These are phyloP conservation scores for Sarocladium kiliense DNA, from an alignment of 2,329 filamentous ascomycete genomes.

Conservation along the genomic window DNA sequence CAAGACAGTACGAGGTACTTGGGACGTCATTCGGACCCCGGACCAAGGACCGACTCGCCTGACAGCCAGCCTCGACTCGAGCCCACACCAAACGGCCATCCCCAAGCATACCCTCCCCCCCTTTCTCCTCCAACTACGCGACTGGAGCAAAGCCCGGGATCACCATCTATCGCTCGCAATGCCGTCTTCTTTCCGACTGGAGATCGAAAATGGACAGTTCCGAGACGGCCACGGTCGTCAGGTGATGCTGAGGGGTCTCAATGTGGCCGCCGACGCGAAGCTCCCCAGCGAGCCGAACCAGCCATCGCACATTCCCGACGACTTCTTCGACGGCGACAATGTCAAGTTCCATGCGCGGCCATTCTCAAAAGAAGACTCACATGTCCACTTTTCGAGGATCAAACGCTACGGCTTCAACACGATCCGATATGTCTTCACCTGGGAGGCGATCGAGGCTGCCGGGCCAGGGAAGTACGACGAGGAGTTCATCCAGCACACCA, in stretches of 20 bases:
- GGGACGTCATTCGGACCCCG: slow-evolving; percentile 1
- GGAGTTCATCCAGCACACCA: slow-evolving; percentile 86
- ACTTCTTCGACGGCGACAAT: slow-evolving; percentile 89
- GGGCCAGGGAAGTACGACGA: slow-evolving; percentile 93
- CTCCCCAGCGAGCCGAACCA: slow-evolving; percentile 75
- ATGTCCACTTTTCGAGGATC: slow-evolving; percentile 78
- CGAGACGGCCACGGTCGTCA: slow-evolving; percentile 77
- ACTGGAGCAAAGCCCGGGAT: background rate
- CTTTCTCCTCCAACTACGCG: background rate
- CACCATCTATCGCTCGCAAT: background rate
- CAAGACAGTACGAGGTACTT: background rate
- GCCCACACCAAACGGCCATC: background rate
- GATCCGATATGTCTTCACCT: slow-evolving; percentile 94
- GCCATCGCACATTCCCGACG: slow-evolving; percentile 70
- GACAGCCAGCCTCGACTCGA: too few relatives aligned
- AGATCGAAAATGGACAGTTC: slow-evolving; percentile 81
- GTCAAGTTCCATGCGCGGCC: slow-evolving; percentile 86
- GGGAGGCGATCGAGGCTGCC: slow-evolving; percentile 95
- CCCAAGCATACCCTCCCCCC: background rate
- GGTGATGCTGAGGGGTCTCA: slow-evolving; percentile 87
- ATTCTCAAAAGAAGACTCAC: slow-evolving; percentile 77
- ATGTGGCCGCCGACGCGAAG: slow-evolving; percentile 87
- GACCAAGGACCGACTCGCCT: background rate
- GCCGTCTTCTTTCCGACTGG: slow-evolving; percentile 64
- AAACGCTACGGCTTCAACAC: slow-evolving; percentile 93